Evolutionary conservation across 805 yeast genomes (phyloP).

Genomic region (Lipomyces lipofer): DNA sequence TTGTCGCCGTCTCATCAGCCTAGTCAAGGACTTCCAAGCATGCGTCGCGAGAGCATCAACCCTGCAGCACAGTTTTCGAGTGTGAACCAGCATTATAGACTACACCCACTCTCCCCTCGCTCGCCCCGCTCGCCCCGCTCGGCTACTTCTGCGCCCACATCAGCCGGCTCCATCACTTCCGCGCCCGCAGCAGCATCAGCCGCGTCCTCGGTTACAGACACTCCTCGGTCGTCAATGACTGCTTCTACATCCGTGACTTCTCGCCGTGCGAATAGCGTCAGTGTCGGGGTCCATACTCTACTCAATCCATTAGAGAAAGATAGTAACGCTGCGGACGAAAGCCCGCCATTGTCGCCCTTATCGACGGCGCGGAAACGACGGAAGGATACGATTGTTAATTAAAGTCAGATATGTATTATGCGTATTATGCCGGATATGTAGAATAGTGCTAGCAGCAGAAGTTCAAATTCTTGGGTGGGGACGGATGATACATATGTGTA

Average conservation of each 20-base stretch:
- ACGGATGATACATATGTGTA: no score
- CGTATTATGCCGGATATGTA: no score
- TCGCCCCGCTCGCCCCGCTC: constrained; percentile 1
- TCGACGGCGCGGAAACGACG: constrained; percentile 26
- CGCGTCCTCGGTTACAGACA: not conserved
- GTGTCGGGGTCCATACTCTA: constrained; percentile 25
- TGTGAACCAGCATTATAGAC: constrained; percentile 22
- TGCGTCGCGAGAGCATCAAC: constrained; percentile 19
- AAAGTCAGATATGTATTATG: not conserved
- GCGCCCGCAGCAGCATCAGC: constrained; percentile 7
- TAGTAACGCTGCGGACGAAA: constrained; percentile 11
- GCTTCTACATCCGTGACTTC: not conserved
- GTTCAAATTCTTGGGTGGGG: no score
- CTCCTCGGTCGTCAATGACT: no score
- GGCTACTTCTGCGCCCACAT: not conserved
- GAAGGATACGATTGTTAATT: constrained; percentile 4
- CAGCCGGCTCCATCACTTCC: constrained; percentile 4
- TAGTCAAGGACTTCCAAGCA: not conserved
- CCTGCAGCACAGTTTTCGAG: constrained; percentile 22
- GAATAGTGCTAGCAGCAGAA: no score
- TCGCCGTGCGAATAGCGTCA: constrained; percentile 4
- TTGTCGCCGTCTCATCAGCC: constrained; percentile 18
- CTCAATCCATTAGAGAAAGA: constrained; percentile 26
- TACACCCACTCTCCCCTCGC: constrained; percentile 22
- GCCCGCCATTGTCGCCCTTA: constrained; percentile 27